Conservation (phyloP, 2,329 filamentous ascomycete species). For the Calcarisporium arbuscula region DNA sequence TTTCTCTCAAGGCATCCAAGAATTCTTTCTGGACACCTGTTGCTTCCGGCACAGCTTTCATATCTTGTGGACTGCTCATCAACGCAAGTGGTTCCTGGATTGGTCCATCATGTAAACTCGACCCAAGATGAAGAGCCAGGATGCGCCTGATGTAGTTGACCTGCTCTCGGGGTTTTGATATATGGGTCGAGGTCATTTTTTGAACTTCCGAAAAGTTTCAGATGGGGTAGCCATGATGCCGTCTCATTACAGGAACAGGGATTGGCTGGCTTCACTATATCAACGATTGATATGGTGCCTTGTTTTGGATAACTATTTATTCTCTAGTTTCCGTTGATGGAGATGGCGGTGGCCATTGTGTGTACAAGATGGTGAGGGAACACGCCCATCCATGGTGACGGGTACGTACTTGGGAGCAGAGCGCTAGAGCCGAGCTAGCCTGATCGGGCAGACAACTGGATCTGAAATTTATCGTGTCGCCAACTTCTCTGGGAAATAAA, state of each 20-base stretch:
- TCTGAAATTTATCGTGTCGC: conserved; percentile 31
- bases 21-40: conserved; percentile 49
- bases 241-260: no score
- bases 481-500: no score
- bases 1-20: conserved; percentile 45
- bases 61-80: conserved; percentile 29
- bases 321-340: no score
- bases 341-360: no score
- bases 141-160: conserved; percentile 49
- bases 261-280: no score
- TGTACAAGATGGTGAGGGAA: no score
- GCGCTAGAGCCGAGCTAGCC: no score
- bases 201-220: conserved; percentile 29
- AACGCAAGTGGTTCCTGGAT: conserved; percentile 43
- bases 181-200: conserved; percentile 43
- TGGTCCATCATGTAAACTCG: conserved; percentile 33
- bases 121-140: conserved; percentile 46
- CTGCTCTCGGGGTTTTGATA: conserved; percentile 52
- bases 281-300: no score
- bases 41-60: conserved; percentile 29
- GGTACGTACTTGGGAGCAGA: no score
- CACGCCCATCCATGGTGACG: no score
- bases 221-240: conserved; percentile 24
- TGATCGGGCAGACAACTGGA: no score
- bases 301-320: no score